Percentiles rank a stretch among this genome's conserved stretches.
phyloP scores from a whole-genome alignment of 306 rosid species.

The Quercus wislizeni region DNA sequence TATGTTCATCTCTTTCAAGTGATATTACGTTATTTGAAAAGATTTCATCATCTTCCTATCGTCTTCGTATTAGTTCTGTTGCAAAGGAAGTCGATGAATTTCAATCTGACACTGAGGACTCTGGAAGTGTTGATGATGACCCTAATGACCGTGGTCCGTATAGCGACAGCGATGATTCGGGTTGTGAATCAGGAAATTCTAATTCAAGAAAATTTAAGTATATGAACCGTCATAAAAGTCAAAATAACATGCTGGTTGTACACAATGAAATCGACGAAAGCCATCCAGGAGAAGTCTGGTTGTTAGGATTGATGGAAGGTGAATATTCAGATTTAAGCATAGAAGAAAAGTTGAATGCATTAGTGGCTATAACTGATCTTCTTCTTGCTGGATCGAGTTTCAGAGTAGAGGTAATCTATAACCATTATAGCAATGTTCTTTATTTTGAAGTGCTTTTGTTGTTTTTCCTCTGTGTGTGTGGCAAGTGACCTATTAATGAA shows the following conservation, averaged over 20 bases:
- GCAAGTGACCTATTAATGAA: no score
- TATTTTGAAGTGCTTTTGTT: no score
- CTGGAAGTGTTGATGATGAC: slow-evolving; percentile 78
- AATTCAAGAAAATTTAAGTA: slow-evolving; percentile 33
- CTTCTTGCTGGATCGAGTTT: slow-evolving; percentile 74
- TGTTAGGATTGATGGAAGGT: slow-evolving; percentile 87
- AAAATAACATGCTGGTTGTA: slow-evolving; percentile 34
- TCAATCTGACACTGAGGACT: slow-evolving; percentile 77
- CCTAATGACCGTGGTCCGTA: slow-evolving; percentile 38
- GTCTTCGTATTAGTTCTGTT: slow-evolving; percentile 63
- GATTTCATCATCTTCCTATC: slow-evolving; percentile 85
- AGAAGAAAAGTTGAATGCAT: slow-evolving; percentile 82
- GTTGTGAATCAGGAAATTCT: slow-evolving; percentile 43
- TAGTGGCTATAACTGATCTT: slow-evolving; percentile 84
- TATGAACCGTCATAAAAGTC: slow-evolving; percentile 25
- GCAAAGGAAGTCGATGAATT: slow-evolving; percentile 56
- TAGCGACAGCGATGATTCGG: slow-evolving; percentile 65
- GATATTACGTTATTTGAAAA: slow-evolving; percentile 92
- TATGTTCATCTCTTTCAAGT: slow-evolving; percentile 80
- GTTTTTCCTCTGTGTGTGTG: no score
- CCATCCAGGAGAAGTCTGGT: slow-evolving; percentile 86
- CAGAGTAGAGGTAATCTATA: slow-evolving; percentile 63
- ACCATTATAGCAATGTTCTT: slow-evolving; percentile 1
- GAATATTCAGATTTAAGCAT: slow-evolving; percentile 87
- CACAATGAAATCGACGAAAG: slow-evolving; percentile 92